Base-by-base conservation (phyloP, 2,329 filamentous ascomycete genomes). In the Claviceps spartinae region DNA sequence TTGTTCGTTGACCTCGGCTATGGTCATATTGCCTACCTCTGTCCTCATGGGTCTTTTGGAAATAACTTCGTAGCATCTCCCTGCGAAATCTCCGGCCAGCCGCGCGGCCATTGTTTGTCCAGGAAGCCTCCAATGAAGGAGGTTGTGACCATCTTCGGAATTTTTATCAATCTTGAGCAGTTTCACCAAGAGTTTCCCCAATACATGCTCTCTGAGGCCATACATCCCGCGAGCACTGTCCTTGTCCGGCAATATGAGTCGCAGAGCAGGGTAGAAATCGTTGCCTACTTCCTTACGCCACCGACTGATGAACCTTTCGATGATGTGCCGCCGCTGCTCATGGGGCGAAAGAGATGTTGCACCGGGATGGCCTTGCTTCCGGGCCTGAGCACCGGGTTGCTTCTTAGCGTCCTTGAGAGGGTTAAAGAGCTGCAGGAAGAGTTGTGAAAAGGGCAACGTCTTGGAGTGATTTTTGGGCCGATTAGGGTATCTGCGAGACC, bases 221-320 rank as follows among this genome's bases (percentile, higher is more conserved):
- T 97, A 98, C 73, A 95, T 89, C 18, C 86, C 85, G 47, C 93
- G 81, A 61, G 97, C 89, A 41, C 89, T 81, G 63, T 98, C 93
- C 63, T 95, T 94, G 61, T 94, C 88, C 0, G 91, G 90, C 3
- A 96, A 75, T 53, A 97, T 95, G 47, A 98, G 77, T 20, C 93
- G 83, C 66, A 98, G 78, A 1, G 88, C 91, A 0, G 93, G 93
- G 63, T 93, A 97, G 60, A 98, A 87, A 66, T 98, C 93, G 59
- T 88, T 73, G 26, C 93, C 93, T 22, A 96, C 90, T 55, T 95
- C 83, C 52, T 81, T 81, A 41, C 90, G 81, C 93, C 93, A 98
- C 65, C 81, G 78, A 14, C 79, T 77, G 59, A 98, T 88, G 70
- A 95, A 98, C 7, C 84, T 76, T 52, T 90, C 81, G 57, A 98